Evolutionary conservation across 164 flowering plant genomes (phyloP).

Genomic region (Euptelea pleiosperma): DNA sequence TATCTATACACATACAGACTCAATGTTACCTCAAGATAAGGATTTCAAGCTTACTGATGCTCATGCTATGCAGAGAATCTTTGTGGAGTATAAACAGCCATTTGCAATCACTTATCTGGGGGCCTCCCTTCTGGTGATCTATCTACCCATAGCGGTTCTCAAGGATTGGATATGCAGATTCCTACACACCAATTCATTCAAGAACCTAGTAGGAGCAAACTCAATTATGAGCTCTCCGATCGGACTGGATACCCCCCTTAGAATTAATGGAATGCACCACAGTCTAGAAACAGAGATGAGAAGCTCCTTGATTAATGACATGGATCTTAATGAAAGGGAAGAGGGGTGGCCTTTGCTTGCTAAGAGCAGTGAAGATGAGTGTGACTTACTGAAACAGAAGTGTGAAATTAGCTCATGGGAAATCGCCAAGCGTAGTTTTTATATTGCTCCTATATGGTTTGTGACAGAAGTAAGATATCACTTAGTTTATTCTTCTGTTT

Average conservation of each 20-base stretch:
- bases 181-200: conserved; percentile 4
- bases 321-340: conserved; percentile 36
- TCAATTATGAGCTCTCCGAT: conserved; percentile 16
- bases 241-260: conserved; percentile 41
- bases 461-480: conserved; percentile 43
- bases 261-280: conserved; percentile 26
- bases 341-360: conserved; percentile 36
- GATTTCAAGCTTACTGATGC: background rate
- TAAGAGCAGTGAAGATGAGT: conserved; percentile 29
- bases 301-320: conserved; percentile 22
- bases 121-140: conserved; percentile 56
- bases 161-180: conserved; percentile 38
- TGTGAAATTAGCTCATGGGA: conserved; percentile 37
- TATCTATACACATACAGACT: background rate
- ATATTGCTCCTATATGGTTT: conserved; percentile 61
- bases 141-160: conserved; percentile 48
- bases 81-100: conserved; percentile 52
- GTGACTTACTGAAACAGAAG: conserved; percentile 11
- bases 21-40: background rate
- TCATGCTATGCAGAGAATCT: conserved; percentile 48
- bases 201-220: conserved; percentile 7
- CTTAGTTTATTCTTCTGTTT: background rate
- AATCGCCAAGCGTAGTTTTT: conserved; percentile 42
- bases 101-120: conserved; percentile 64
- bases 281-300: conserved; percentile 27